Conservation (phyloP, 495 filamentous ascomycete species). For the Penicillium cinerascens region DNA sequence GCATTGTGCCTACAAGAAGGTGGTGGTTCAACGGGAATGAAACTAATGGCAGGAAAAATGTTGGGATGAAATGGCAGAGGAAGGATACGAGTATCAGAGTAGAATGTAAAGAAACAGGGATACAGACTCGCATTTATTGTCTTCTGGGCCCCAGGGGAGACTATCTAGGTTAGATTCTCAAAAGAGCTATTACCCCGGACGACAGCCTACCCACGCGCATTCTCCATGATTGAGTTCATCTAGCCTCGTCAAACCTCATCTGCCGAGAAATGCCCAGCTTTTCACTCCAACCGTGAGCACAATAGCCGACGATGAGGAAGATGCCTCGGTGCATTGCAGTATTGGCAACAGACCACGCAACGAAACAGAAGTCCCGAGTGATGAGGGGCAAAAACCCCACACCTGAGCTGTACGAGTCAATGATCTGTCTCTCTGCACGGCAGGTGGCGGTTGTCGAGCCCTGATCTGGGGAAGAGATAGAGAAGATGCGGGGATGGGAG, state of each 20-base stretch:
- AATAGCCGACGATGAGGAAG: conserved; percentile 1
- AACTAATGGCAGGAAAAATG: neutral
- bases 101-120: neutral
- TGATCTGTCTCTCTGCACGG: neutral
- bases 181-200: neutral
- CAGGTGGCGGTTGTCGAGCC: neutral
- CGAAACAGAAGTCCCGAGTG: neutral
- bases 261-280: neutral
- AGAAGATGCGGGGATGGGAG: neutral
- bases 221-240: neutral
- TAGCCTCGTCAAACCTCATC: neutral
- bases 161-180: neutral
- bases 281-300: neutral
- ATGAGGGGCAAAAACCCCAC: neutral
- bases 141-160: no score
- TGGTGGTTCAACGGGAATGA: no score
- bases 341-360: neutral
- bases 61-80: neutral
- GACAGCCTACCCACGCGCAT: neutral
- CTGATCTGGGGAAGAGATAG: neutral
- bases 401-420: neutral
- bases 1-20: neutral
- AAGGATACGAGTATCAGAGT: neutral
- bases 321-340: neutral
- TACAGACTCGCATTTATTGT: neutral